These are phyloP conservation scores for Candida tunisiensis DNA, from an alignment of 1,139 yeast genomes.

Conservation along the genomic window DNA sequence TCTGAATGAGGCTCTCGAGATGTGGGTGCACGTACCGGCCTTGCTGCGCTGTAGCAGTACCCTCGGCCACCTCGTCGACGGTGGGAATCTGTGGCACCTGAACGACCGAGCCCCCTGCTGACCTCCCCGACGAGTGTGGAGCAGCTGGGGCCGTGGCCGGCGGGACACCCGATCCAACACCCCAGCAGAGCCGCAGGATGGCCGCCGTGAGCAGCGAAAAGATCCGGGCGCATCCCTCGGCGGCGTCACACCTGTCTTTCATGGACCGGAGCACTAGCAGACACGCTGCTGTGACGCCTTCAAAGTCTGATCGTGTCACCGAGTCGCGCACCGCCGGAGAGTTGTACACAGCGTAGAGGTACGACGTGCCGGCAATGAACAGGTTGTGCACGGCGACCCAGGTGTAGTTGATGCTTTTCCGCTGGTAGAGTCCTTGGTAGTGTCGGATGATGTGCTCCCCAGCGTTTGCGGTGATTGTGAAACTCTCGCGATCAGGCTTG, in stretches of 20 bases:
- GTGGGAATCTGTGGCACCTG: too few relatives aligned
- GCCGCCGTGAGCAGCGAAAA: conserved; percentile 61
- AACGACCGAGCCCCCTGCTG: too few relatives aligned
- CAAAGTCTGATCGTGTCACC: conserved; percentile 35
- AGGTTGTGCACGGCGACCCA: conserved; percentile 90
- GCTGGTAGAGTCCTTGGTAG: conserved; percentile 38
- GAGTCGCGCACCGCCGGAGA: conserved; percentile 34
- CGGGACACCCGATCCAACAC: conserved; percentile 13
- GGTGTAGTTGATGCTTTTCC: conserved; percentile 57
- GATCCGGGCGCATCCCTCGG: conserved; percentile 51
- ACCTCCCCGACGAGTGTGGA: neutral
- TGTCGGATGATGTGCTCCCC: conserved; percentile 49
- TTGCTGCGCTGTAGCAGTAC: too few relatives aligned
- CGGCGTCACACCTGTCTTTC: conserved; percentile 64
- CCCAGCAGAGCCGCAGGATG: conserved; percentile 44
- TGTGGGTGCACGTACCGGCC: too few relatives aligned
- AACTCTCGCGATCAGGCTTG: conserved; percentile 35
- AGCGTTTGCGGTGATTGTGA: conserved; percentile 40
- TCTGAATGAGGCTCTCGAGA: too few relatives aligned
- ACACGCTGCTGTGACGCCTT: conserved; percentile 38
- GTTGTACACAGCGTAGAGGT: conserved; percentile 58
- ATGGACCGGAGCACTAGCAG: conserved; percentile 43
- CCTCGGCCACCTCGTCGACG: too few relatives aligned
- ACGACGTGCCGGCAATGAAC: conserved; percentile 81
- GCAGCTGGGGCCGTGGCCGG: neutral